Evolutionary conservation across 2,329 filamentous ascomycete species (phyloP), one percentile per base, ranked within the genome.

Genomic region (Phaeosphaeriaceae sp.): DNA sequence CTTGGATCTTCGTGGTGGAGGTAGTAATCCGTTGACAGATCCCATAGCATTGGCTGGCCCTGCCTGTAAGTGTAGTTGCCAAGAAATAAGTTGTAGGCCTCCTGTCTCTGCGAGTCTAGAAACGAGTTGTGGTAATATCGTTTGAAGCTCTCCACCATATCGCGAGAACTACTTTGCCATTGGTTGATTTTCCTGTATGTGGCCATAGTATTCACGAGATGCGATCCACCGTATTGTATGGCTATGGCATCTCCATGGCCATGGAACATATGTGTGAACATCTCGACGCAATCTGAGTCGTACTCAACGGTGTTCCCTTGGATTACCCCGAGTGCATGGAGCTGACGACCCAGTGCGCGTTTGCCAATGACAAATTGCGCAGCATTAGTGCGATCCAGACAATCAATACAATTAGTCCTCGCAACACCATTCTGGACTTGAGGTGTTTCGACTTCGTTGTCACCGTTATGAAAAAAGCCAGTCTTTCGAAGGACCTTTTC

Each of bases 91-190:
- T 99, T 99, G 78, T 98, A 98, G 0, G 95, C 95, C 78, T 99
- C 95, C 78, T 99, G 95, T 30, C 95, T 89, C 75, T 99, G 95
- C n/a, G 91, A 94, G 77, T 99, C 95, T 9, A 99, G 86, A 76
- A 99, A 99, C 0, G 94, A 97, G 74, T 99, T 99, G 80, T 98
- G 97, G 78, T 99, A 99, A 77, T 98, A 99, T 26, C 95, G 88
- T 78, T 98, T 99, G 83, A 99, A 97, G 76, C 93, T 97, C 80
- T 99, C 95, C 22, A 99, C 94, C 94, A 99, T 98, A 77, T 99
- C 95, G 66, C 95, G 87, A 2, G 94, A 97, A 77, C 97, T 93
- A 69, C 93, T 97, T 23, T 93, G 97, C 95, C 95, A 99, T 76
- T 98, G 94, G 67, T 98, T 98, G 76, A 97, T 97, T 79, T 98